These are phyloP conservation scores for Waltiozyma sp. DNA, from an alignment of 1,139 yeast species.

Conservation along the genomic window DNA sequence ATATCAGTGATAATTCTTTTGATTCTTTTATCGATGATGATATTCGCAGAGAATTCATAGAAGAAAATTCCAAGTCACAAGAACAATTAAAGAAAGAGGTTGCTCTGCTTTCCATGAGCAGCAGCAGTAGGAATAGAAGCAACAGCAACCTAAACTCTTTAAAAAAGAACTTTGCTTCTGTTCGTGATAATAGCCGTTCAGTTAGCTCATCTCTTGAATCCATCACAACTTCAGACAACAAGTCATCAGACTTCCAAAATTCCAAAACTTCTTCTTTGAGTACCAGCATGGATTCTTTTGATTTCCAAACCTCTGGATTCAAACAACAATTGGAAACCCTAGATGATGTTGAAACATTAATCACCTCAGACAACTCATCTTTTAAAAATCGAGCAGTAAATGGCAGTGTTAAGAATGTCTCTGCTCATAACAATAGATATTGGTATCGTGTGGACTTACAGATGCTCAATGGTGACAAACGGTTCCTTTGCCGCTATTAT, in stretches of 20 bases:
- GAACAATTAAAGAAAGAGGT: background rate
- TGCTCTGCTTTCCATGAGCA: background rate
- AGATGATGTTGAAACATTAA: background rate
- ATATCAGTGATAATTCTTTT: constrained; percentile 29
- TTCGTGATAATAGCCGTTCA: constrained; percentile 1
- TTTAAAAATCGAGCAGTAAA: constrained; percentile 21
- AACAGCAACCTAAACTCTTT: constrained; percentile 1
- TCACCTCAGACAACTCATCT: constrained; percentile 1
- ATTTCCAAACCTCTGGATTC: constrained; percentile 1
- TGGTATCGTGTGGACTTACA: constrained; percentile 46
- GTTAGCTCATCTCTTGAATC: background rate
- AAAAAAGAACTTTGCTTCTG: constrained; percentile 6
- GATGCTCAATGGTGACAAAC: constrained; percentile 31
- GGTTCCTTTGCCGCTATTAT: constrained; percentile 44
- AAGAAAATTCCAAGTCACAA: background rate
- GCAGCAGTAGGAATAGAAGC: background rate
- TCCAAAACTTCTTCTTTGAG: background rate
- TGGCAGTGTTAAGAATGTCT: constrained; percentile 49
- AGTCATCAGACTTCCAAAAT: background rate
- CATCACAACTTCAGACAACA: background rate
- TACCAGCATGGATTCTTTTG: background rate
- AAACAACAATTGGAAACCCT: background rate
- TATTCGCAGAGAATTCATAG: background rate
- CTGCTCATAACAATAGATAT: constrained; percentile 43
- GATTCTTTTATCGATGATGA: constrained; percentile 8